Conservation (phyloP, 257 asterid species). For the Nicotiana otophora region DNA sequence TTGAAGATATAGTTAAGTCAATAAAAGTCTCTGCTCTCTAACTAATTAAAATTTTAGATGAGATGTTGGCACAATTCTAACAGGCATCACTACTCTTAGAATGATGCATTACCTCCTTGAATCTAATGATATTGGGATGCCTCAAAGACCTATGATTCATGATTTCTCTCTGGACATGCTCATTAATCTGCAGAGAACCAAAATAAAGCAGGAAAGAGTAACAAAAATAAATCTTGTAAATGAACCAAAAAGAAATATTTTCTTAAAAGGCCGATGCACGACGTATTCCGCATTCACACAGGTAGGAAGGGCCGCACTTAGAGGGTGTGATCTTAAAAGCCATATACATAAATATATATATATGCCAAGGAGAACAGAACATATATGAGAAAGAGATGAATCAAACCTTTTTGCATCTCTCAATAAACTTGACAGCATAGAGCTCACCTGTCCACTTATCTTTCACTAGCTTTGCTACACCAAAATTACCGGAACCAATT, state of each 20-base stretch:
- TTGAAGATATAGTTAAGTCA: background rate
- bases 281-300: no score
- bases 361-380: no score
- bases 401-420: conserved; percentile 70
- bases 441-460: conserved; percentile 57
- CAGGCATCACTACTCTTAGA: background rate
- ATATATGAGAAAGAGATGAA: background rate
- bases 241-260: background rate
- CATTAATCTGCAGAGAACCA: conserved; percentile 49
- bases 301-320: no score
- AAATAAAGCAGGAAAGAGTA: background rate
- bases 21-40: background rate
- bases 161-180: conserved; percentile 78
- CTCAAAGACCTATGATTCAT: conserved; percentile 68
- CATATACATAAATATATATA: no score
- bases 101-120: conserved; percentile 50
- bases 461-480: conserved; percentile 79
- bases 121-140: conserved; percentile 66
- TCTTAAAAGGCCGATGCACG: no score
- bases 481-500: conserved; percentile 88
- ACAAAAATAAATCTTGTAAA: background rate
- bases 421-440: conserved; percentile 80
- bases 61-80: background rate
- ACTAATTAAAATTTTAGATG: background rate
- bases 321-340: no score